A percentile compares a stretch with the other conserved stretches of the same genome.
Conservation (phyloP, 768 basidiomycete species). For the Amanita phalloides region DNA sequence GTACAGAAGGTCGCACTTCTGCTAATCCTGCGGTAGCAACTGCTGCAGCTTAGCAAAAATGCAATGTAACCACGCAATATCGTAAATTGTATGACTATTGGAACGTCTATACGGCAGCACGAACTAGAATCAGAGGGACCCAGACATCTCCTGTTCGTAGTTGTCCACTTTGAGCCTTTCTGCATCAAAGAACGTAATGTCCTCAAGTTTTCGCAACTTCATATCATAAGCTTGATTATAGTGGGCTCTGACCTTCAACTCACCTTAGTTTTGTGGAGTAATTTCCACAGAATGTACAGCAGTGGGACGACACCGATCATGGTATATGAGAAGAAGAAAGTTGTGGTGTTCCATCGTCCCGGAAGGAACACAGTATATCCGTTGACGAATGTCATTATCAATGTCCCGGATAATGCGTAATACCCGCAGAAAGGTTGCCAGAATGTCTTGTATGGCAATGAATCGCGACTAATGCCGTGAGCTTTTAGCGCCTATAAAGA, state of each 20-base stretch:
- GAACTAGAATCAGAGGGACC: neutral
- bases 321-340: conserved; percentile 38
- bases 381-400: conserved; percentile 35
- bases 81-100: no score
- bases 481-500: conserved; percentile 27
- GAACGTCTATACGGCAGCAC: neutral
- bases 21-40: conserved; percentile 27
- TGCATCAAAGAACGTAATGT: conserved; percentile 33
- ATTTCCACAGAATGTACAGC: conserved; percentile 35
- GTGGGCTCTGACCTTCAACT: conserved; percentile 4
- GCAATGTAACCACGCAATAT: no score
- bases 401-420: conserved; percentile 32
- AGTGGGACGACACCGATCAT: conserved; percentile 33
- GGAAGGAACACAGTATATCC: conserved; percentile 44
- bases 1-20: conserved; percentile 47
- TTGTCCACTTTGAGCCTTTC: conserved; percentile 32
- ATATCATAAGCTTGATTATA: neutral
- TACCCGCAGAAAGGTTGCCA: conserved; percentile 48
- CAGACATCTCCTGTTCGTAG: conserved; percentile 24
- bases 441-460: conserved; percentile 31
- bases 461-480: conserved; percentile 33
- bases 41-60: conserved; percentile 12
- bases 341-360: conserved; percentile 34
- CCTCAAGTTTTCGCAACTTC: conserved; percentile 28
- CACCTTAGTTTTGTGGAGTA: conserved; percentile 29